Conservation (phyloP, 208 protist species). For the Trypanosomatidae sp. region DNA sequence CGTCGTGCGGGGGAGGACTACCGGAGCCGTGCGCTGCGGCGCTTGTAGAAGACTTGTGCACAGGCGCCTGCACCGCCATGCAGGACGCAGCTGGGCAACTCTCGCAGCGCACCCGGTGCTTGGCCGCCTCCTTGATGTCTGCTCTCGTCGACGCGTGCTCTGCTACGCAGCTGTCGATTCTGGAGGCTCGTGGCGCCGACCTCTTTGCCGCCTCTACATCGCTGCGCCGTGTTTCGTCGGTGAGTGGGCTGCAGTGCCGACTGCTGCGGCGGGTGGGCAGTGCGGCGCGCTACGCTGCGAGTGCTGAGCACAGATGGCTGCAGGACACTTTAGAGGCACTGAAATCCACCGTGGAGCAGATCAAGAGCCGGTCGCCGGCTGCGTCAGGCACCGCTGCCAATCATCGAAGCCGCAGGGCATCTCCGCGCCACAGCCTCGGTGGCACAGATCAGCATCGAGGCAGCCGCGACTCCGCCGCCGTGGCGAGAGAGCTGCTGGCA, state of each 20-base stretch:
- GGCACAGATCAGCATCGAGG: no score
- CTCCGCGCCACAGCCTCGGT: no score
- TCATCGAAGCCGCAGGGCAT: no score
- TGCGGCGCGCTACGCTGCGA: conserved; percentile 11
- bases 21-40: background rate
- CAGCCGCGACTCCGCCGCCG: no score
- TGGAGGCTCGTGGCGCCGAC: conserved; percentile 26
- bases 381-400: no score
- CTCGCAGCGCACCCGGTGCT: conserved; percentile 44
- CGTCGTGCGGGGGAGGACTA: background rate
- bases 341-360: background rate
- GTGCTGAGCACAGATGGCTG: conserved; percentile 13
- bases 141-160: conserved; percentile 27
- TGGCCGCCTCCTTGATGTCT: conserved; percentile 21
- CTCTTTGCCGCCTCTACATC: conserved; percentile 42
- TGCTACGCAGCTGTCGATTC: background rate
- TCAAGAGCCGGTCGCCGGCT: background rate
- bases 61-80: conserved; percentile 28
- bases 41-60: conserved; percentile 30
- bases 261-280: conserved; percentile 39
- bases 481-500: no score
- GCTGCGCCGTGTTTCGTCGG: conserved; percentile 35
- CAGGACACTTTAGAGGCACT: conserved; percentile 5
- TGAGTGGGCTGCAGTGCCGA: conserved; percentile 65
- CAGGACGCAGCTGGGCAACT: conserved; percentile 19